These are phyloP conservation scores for Colletotrichum zoysiae DNA, from an alignment of 2,329 filamentous ascomycete genomes.

Conservation along the genomic window DNA sequence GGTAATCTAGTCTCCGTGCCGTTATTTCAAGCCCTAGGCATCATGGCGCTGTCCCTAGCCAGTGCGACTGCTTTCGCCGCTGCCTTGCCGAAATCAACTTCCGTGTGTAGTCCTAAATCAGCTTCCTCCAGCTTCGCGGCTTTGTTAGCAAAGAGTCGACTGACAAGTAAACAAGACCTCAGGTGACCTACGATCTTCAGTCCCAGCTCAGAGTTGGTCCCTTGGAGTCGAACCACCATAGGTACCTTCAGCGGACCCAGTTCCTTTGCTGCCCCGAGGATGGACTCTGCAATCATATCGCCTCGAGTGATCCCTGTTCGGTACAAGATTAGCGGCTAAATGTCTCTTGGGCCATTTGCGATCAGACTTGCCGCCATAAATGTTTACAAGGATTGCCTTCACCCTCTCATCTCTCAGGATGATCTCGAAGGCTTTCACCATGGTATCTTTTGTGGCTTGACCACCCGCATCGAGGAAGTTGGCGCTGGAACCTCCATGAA, in stretches of 20 bases:
- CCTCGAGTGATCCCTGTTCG: constrained; percentile 59
- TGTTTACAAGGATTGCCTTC: constrained; percentile 73
- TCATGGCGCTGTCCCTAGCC: constrained; percentile 40
- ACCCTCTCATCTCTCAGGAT: constrained; percentile 80
- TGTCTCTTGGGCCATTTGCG: neutral
- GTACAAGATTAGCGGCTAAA: constrained; percentile 42
- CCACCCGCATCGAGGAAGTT: constrained; percentile 94
- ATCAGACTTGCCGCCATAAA: constrained; percentile 57
- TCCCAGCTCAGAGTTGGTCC: constrained; percentile 59
- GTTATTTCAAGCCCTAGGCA: neutral
- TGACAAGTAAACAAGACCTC: neutral
- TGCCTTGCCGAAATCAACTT: constrained; percentile 55
- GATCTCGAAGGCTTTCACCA: constrained; percentile 80
- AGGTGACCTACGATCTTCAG: constrained; percentile 53
- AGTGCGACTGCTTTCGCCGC: constrained; percentile 52
- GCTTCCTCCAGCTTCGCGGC: constrained; percentile 51
- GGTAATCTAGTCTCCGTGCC: neutral
- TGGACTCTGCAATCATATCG: constrained; percentile 65
- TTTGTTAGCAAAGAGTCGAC: neutral
- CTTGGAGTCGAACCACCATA: constrained; percentile 61
- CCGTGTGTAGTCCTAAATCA: constrained; percentile 52
- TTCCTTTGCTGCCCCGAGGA: constrained; percentile 56
- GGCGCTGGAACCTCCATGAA: constrained; percentile 75
- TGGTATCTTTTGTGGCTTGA: constrained; percentile 86
- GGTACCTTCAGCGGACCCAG: constrained; percentile 55